These are phyloP conservation scores for Coemansia sp. DNA, from an alignment of 192 early-diverging fungal species.

Conservation along the genomic window DNA sequence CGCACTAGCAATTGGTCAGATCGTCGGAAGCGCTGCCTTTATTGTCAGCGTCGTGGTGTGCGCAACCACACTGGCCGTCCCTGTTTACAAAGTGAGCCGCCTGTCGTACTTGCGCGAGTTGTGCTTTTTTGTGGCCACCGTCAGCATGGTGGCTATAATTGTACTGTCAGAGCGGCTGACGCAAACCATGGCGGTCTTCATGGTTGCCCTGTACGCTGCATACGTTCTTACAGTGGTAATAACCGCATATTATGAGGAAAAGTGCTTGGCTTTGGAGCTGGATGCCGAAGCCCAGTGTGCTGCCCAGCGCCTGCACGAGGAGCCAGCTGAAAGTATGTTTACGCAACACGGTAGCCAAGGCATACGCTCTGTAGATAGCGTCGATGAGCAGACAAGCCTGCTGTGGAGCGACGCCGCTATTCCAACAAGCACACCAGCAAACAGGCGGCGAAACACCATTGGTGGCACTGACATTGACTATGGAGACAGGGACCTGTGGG, in stretches of 20 bases:
- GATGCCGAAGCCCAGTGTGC: conserved; percentile 4
- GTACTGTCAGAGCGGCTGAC: conserved; percentile 32
- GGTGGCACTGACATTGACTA: conserved; percentile 6
- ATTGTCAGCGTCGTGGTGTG: conserved; percentile 82
- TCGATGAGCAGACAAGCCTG: background rate
- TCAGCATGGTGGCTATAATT: conserved; percentile 30
- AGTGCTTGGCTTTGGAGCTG: conserved; percentile 5
- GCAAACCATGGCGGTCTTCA: conserved; percentile 27
- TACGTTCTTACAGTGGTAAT: conserved; percentile 48
- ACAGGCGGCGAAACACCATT: conserved; percentile 17
- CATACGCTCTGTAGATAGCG: background rate
- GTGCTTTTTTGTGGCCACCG: conserved; percentile 62
- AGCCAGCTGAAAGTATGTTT: conserved; percentile 1
- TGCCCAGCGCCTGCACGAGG: background rate
- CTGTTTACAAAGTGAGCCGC: conserved; percentile 63
- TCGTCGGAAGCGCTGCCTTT: conserved; percentile 85
- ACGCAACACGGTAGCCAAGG: background rate
- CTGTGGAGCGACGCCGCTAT: background rate
- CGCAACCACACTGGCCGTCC: conserved; percentile 73
- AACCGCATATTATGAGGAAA: conserved; percentile 49
- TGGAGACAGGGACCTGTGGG: conserved; percentile 15
- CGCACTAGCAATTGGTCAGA: conserved; percentile 83
- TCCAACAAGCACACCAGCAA: background rate
- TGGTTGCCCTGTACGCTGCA: conserved; percentile 44
- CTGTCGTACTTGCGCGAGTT: conserved; percentile 79